Evolutionary conservation across 1,139 yeast species (phyloP), one percentile per base, ranked within the genome.

Genomic region (Diutina rugosa): DNA sequence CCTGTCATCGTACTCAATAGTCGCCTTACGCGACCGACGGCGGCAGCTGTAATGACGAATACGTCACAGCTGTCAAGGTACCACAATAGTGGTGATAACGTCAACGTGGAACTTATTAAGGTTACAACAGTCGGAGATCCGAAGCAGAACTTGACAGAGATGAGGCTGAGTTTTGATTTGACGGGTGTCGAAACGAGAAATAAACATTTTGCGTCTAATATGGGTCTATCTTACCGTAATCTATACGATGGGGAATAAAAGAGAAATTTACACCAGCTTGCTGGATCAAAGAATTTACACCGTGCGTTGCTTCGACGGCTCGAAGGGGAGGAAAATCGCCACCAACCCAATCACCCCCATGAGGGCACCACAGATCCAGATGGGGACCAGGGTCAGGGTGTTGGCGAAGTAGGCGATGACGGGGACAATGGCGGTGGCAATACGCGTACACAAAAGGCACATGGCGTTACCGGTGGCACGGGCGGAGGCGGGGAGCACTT

Each of bases 351-450:
- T 64, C 10, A 66, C 66, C 4, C 81, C 80, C 59, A 77, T 76
- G 59, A 76, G 67, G 0, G 81, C 82, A 38, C 85, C 86, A 67
- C 82, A 76, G n/a, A 80, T 80, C 76, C 80, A 81, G 56, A 81
- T 78, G 2, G 85, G 85, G 44, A 75, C 77, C 12, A 76, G 58
- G 6, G 82, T 70, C 6, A 79, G 69, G 55, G 70, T 62, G 55
- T 74, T 70, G 55, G 78, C 73, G 62, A 65, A 81, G 67, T 74
- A 79, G 56, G 78, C 79, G 57, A 80, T 74, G 48, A 80, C 72
- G 0, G 85, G 84, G 6, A 79, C 80, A 60, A 80, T 67, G 47
- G 75, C 73, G 14, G 82, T 78, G 35, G 77, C 71, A 14, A 74
- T 65, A 62, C 85, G 72, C 55, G 76, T 74, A 46, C 72, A 69